These are phyloP conservation scores for Rutstroemia sp. DNA, from an alignment of 2,329 filamentous ascomycete genomes.

Conservation along the genomic window DNA sequence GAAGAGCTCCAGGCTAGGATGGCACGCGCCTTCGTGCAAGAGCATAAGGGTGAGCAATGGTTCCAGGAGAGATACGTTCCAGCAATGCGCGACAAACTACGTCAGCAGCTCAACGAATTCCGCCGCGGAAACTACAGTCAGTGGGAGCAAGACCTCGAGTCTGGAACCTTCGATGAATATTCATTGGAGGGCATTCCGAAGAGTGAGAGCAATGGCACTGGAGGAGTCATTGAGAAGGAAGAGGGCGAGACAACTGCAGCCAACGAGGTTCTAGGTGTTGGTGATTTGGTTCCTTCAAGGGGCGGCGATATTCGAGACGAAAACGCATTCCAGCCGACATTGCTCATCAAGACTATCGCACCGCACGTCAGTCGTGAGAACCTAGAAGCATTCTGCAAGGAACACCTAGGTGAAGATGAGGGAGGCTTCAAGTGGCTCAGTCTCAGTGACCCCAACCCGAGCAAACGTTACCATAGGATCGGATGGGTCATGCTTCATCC, in stretches of 20 bases:
- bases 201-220: slow-evolving; percentile 80
- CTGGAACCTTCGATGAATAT: slow-evolving; percentile 86
- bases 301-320: slow-evolving; percentile 87
- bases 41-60: slow-evolving; percentile 96
- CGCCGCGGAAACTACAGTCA: slow-evolving; percentile 72
- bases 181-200: slow-evolving; percentile 92
- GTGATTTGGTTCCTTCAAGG: slow-evolving; percentile 77
- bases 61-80: slow-evolving; percentile 92
- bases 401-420: slow-evolving; percentile 83
- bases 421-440: slow-evolving; percentile 95
- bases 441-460: slow-evolving; percentile 90
- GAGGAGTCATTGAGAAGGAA: slow-evolving; percentile 84
- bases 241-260: slow-evolving; percentile 88
- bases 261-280: slow-evolving; percentile 87
- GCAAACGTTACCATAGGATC: slow-evolving; percentile 94
- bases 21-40: slow-evolving; percentile 81
- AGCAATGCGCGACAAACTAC: slow-evolving; percentile 69
- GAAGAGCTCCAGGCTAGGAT: slow-evolving; percentile 67
- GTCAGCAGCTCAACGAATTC: slow-evolving; percentile 69
- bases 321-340: slow-evolving; percentile 77
- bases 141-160: slow-evolving; percentile 83
- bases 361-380: slow-evolving; percentile 92
- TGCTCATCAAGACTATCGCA: slow-evolving; percentile 96
- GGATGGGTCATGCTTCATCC: slow-evolving; percentile 97
- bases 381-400: slow-evolving; percentile 88